Percentiles rank a stretch among this genome's conserved stretches.
Evolutionary conservation across 78 protist genomes (phyloP).

Genomic region (Dictyostelium citrinum): DNA sequence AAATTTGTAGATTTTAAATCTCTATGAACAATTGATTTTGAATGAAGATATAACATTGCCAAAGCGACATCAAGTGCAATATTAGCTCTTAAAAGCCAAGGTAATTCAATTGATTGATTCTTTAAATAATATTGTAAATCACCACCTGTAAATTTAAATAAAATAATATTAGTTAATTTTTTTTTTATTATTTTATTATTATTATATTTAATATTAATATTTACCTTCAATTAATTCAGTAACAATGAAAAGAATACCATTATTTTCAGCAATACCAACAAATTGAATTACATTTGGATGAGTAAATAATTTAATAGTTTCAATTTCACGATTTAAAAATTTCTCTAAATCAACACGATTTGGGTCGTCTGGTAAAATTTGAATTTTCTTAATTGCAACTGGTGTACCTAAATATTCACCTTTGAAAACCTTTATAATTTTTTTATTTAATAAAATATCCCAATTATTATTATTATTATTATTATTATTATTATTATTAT

Average conservation of each 20-base stretch:
- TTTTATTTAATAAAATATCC: too few relatives aligned
- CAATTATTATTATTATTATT: too few relatives aligned
- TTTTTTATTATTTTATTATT: neutral
- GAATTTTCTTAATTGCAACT: conserved; percentile 51
- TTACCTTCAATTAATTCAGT: conserved; percentile 56
- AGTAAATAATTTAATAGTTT: conserved; percentile 44
- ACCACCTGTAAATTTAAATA: neutral
- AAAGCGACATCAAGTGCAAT: conserved; percentile 58
- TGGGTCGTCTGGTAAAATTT: conserved; percentile 64
- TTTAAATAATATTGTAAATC: conserved; percentile 67
- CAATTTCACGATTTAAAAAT: conserved; percentile 44
- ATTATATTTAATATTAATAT: neutral
- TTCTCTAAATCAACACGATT: conserved; percentile 55
- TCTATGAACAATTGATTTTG: conserved; percentile 53
- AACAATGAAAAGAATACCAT: conserved; percentile 40
- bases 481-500: too few relatives aligned
- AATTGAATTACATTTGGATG: conserved; percentile 73
- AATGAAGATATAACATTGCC: conserved; percentile 70
- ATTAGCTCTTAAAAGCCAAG: conserved; percentile 33
- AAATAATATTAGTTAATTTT: neutral
- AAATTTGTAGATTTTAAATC: conserved; percentile 64
- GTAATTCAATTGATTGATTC: conserved; percentile 26
- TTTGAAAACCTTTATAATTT: conserved; percentile 7
- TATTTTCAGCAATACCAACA: conserved; percentile 39
- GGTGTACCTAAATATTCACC: conserved; percentile 68